Evolutionary conservation across 192 early-diverging fungal genomes (phyloP), one percentile per base, ranked within the genome.

Genomic region (Coemansia sp.): DNA sequence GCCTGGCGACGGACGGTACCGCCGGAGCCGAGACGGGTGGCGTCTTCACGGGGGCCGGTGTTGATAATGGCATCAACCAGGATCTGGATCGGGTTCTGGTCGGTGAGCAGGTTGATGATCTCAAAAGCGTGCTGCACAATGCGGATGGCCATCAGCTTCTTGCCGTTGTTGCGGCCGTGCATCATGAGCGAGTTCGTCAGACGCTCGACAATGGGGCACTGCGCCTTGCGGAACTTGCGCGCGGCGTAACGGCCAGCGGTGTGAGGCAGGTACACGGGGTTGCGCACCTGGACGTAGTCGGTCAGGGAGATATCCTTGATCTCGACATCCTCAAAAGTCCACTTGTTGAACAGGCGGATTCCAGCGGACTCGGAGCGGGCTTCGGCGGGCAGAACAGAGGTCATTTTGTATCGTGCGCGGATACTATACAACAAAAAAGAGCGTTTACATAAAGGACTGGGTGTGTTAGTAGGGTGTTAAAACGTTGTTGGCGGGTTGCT

Each of bases 91-190:
- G 97, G 97, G 93, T 98, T 98, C 85, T 88, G 87, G 85, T 98
- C 97, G 74, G 95, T 96, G 83, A 95, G 89, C 80, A 98, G 89
- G 91, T 98, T 89, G 85, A 98, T 92, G 85, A 98, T 98, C 87
- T 98, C 97, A 83, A 98, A 97, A 60, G 95, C 93, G 88, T 98
- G 97, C 90, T 98, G 95, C 79, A 98, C 93, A 77, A 98, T 98
- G 69, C 97, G 95, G 81, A 89, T 88, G 72, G 97, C 93, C 95
- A 98, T 97, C 70, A 98, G 88, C 91, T 98, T 98, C 92, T 98
- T 98, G 78, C 95, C 97, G 89, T 95, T 98, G 93, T 98, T 98
- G 75, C 95, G 93, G 69, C 95, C 97, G 87, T 97, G 93, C 94
- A 97, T 97, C 97, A 98, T 98, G 75, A 98, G 88, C 73, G 95